Percentiles rank a stretch among this genome's conserved stretches.
phyloP scores from a whole-genome alignment of 768 basidiomycete genomes.

The Ramaria sp. region DNA sequence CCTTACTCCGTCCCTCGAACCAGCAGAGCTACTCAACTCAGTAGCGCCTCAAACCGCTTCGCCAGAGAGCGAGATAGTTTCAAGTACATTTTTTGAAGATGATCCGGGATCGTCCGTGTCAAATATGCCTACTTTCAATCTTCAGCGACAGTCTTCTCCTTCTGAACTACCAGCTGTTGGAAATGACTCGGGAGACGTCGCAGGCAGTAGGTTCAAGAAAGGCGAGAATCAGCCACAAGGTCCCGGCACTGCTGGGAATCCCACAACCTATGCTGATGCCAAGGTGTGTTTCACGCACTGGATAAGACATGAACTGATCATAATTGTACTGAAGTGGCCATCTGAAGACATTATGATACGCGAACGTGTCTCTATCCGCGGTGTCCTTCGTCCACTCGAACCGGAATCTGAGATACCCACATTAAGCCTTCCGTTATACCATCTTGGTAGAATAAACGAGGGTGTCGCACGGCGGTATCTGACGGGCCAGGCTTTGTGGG shows the following conservation, averaged over 20 bases:
- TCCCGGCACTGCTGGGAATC: conserved; percentile 47
- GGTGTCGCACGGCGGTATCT: conserved; percentile 68
- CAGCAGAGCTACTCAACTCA: neutral
- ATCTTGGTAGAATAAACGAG: conserved; percentile 71
- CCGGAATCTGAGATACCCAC: conserved; percentile 54
- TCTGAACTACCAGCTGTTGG: neutral
- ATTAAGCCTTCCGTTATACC: conserved; percentile 50
- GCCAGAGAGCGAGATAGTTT: neutral
- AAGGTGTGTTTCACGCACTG: conserved; percentile 30
- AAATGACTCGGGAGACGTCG: conserved; percentile 8
- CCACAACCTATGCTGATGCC: conserved; percentile 37
- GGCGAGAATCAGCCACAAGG: conserved; percentile 5
- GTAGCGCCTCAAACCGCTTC: neutral
- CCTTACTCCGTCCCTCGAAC: neutral
- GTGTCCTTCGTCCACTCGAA: conserved; percentile 77
- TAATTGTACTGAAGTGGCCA: conserved; percentile 8
- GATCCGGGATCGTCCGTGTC: neutral
- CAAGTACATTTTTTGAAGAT: neutral
- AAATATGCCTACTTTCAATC: neutral
- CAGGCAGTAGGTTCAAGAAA: conserved; percentile 8
- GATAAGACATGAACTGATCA: neutral
- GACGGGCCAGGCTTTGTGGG: conserved; percentile 45
- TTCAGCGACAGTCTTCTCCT: neutral
- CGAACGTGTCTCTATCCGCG: conserved; percentile 77
- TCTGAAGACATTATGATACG: conserved; percentile 66